Percentiles rank a stretch among this genome's conserved stretches.
phyloP scores from a whole-genome alignment of 1,284 basidiomycete genomes.

The Afroboletus lepidellus region DNA sequence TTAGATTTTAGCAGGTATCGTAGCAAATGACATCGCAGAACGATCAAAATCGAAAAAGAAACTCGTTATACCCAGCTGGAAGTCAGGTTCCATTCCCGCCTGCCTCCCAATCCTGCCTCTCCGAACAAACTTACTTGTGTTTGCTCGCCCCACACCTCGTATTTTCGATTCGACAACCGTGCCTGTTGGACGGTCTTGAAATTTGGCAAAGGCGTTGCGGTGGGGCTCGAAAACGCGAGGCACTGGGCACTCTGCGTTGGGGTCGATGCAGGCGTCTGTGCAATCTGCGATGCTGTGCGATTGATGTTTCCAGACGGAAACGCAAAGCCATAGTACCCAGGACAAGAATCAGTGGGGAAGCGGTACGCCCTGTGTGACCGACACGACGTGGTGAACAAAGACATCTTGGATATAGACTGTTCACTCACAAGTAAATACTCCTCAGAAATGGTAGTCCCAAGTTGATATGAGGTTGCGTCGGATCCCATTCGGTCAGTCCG shows the following conservation, averaged over 20 bases:
- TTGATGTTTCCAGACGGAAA: constrained; percentile 24
- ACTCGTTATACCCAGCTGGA: background rate
- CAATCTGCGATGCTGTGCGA: constrained; percentile 20
- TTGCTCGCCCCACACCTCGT: constrained; percentile 15
- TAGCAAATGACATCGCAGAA: too few species aligned
- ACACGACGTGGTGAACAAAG: background rate
- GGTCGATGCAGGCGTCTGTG: constrained; percentile 22
- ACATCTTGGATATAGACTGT: too few species aligned
- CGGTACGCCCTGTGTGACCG: constrained; percentile 23
- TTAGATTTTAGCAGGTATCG: too few species aligned
- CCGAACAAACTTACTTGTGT: constrained; percentile 7
- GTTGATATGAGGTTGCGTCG: background rate
- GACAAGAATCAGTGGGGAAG: constrained; percentile 29
- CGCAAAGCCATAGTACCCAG: constrained; percentile 27
- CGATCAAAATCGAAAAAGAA: too few species aligned
- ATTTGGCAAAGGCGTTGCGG: constrained; percentile 9
- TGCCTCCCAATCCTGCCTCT: constrained; percentile 2
- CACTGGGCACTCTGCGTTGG: constrained; percentile 16
- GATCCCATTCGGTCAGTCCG: constrained; percentile 3
- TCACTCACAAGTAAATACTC: constrained; percentile 18
- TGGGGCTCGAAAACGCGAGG: constrained; percentile 13
- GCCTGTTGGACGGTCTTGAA: constrained; percentile 13
- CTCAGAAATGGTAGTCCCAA: constrained; percentile 18
- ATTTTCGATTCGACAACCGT: constrained; percentile 8
- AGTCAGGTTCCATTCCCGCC: constrained; percentile 8